phyloP scores from a whole-genome alignment of 2,329 filamentous ascomycete species.

The Magnaporthiopsis poae region DNA sequence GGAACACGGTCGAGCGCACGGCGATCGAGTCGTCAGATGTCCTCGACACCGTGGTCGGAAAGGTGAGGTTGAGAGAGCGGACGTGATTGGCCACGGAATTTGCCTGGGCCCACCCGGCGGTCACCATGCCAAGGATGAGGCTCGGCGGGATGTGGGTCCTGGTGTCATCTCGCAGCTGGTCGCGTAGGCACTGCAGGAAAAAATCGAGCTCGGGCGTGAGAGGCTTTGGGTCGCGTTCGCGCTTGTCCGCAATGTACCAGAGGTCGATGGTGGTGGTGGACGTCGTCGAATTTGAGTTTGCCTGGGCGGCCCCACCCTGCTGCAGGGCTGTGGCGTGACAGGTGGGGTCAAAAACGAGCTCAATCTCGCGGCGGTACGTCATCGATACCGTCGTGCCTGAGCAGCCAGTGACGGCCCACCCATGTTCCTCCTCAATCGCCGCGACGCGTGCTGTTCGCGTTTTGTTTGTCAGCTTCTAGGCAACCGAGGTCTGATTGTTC shows the following conservation, averaged over 20 bases:
- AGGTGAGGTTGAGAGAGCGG: slow-evolving; percentile 50
- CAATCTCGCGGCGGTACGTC: slow-evolving; percentile 61
- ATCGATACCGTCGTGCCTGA: slow-evolving; percentile 57
- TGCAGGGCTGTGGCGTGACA: slow-evolving; percentile 39
- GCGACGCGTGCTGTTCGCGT: slow-evolving; percentile 48
- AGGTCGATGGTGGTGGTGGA: slow-evolving; percentile 46
- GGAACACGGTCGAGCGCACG: slow-evolving; percentile 51
- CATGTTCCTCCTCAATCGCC: slow-evolving; percentile 53
- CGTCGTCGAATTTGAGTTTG: slow-evolving; percentile 26
- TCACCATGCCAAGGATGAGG: slow-evolving; percentile 49
- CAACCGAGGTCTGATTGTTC: too few relatives aligned
- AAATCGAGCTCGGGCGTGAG: slow-evolving; percentile 61
- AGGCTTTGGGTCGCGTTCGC: slow-evolving; percentile 42
- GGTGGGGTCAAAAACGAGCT: slow-evolving; percentile 60
- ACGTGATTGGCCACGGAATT: slow-evolving; percentile 50
- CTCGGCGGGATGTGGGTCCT: slow-evolving; percentile 42
- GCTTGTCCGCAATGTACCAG: slow-evolving; percentile 55
- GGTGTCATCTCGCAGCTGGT: slow-evolving; percentile 51
- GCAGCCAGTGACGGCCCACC: slow-evolving; percentile 63
- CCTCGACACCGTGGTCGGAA: slow-evolving; percentile 54
- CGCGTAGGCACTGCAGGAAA: slow-evolving; percentile 62
- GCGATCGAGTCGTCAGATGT: slow-evolving; percentile 56
- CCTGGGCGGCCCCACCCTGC: neutral
- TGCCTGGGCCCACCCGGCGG: slow-evolving; percentile 57
- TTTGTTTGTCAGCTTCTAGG: neutral